Conservation (phyloP, 345 rosid species). For the Adansonia digitata region DNA sequence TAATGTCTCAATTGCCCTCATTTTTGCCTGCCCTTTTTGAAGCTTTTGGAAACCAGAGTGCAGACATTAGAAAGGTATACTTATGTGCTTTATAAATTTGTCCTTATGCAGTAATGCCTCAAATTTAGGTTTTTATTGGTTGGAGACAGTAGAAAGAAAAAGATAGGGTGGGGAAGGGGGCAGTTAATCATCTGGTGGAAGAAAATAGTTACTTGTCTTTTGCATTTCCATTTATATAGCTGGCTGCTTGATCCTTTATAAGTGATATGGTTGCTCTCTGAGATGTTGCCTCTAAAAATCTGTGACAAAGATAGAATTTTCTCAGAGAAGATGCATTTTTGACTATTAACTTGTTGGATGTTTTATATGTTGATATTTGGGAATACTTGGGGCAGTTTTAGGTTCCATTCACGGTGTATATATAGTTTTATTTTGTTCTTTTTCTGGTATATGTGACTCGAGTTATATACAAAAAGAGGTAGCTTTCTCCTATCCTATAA, state of each 20-base stretch:
- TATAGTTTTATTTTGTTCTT: background rate
- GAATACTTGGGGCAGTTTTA: background rate
- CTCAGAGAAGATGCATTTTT: background rate
- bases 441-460: background rate
- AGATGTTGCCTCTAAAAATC: background rate
- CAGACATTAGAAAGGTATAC: slow-evolving; percentile 91
- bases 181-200: background rate
- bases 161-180: background rate
- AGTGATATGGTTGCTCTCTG: background rate
- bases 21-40: slow-evolving; percentile 94
- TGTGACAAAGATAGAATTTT: background rate
- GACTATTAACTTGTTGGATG: background rate
- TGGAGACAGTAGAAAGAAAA: background rate
- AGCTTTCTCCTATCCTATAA: background rate
- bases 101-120: background rate
- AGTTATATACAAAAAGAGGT: background rate
- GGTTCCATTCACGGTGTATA: background rate
- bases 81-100: background rate
- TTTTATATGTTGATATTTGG: background rate
- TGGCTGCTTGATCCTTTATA: background rate
- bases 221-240: background rate
- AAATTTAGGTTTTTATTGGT: background rate
- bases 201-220: background rate
- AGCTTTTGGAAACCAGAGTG: slow-evolving; percentile 96
- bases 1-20: slow-evolving; percentile 73